phyloP scores from a whole-genome alignment of 192 early-diverging fungal genomes.

The Umbelopsis isabellina region DNA sequence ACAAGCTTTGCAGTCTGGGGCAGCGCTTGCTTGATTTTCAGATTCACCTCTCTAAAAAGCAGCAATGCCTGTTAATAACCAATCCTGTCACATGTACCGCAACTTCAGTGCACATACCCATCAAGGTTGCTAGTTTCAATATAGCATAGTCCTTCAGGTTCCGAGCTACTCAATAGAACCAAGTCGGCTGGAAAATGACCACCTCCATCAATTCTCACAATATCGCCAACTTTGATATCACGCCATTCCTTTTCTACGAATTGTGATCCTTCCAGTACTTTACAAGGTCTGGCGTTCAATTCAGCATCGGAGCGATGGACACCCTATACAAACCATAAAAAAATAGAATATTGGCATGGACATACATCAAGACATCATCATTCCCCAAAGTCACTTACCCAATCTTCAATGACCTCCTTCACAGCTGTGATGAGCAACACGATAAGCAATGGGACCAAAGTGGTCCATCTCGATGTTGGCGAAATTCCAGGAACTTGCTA shows the following conservation, averaged over 20 bases:
- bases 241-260: slow-evolving; percentile 85
- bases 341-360: background rate
- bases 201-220: slow-evolving; percentile 83
- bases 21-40: slow-evolving; percentile 91
- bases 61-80: background rate
- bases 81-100: background rate
- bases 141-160: slow-evolving; percentile 93
- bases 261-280: slow-evolving; percentile 58
- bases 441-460: slow-evolving; percentile 75
- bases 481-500: slow-evolving; percentile 95
- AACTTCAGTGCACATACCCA: slow-evolving; percentile 41
- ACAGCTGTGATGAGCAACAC: slow-evolving; percentile 83
- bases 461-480: slow-evolving; percentile 88
- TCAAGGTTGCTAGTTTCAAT: slow-evolving; percentile 97
- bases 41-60: slow-evolving; percentile 79
- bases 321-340: slow-evolving; percentile 45
- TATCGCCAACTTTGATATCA: slow-evolving; percentile 87
- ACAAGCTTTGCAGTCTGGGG: slow-evolving; percentile 75
- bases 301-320: slow-evolving; percentile 82
- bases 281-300: slow-evolving; percentile 68
- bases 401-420: slow-evolving; percentile 92
- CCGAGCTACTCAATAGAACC: slow-evolving; percentile 82
- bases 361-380: too few relatives aligned
- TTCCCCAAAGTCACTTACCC: slow-evolving; percentile 31
- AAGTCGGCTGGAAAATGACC: slow-evolving; percentile 93